A percentile compares a stretch with the other conserved stretches of the same genome.
Evolutionary conservation across 2,329 filamentous ascomycete genomes (phyloP).

Genomic region (Chaetomium sp.): DNA sequence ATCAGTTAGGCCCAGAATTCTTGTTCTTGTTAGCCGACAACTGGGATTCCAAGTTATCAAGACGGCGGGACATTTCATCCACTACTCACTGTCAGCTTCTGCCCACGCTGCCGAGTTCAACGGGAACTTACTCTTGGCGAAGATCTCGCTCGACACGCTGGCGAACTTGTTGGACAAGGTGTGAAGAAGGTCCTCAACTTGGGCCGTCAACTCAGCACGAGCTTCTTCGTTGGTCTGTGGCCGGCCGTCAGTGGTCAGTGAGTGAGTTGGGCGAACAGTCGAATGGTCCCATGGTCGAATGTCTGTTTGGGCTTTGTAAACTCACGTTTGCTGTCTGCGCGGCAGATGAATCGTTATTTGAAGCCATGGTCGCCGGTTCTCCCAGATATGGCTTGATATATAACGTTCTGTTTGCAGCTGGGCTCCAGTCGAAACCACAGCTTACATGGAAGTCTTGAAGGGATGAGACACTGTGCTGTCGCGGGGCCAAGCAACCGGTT

Average conservation of each 20-base stretch:
- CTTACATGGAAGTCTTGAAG: background rate
- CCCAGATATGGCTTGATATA: background rate
- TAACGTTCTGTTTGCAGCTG: background rate
- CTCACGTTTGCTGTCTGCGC: conserved; percentile 43
- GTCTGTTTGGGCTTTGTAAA: background rate
- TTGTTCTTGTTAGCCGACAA: conserved; percentile 60
- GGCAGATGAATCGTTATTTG: conserved; percentile 43
- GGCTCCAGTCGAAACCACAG: too few species aligned
- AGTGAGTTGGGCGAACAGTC: too few species aligned
- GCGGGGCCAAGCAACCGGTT: background rate
- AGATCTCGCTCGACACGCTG: conserved; percentile 80
- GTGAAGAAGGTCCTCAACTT: conserved; percentile 85
- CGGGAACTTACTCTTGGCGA: conserved; percentile 71
- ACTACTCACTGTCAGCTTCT: conserved; percentile 54
- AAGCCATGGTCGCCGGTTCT: conserved; percentile 40
- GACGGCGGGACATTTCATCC: conserved; percentile 87
- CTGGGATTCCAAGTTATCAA: conserved; percentile 80
- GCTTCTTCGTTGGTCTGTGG: conserved; percentile 47
- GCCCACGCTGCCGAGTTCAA: background rate
- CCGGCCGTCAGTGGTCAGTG: background rate
- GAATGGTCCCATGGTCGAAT: background rate
- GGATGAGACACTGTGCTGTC: background rate
- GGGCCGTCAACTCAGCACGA: conserved; percentile 68
- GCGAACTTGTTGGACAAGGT: conserved; percentile 84
- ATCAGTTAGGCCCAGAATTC: conserved; percentile 25